Base-by-base conservation (phyloP, 257 asterid species). In the Echites panduratus region DNA sequence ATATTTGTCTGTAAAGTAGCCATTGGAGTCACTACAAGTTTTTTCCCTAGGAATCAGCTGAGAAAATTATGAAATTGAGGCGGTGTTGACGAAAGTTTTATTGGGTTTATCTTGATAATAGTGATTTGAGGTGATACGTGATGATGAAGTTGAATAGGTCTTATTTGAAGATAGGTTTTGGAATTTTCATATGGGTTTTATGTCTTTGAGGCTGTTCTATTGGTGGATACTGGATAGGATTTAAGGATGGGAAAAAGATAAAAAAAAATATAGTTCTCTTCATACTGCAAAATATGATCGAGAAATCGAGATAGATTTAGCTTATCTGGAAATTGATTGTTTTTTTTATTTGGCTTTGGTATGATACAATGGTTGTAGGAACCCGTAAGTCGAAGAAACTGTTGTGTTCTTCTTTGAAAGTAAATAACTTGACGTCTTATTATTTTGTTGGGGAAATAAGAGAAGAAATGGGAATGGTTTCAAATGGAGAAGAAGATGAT, bases 401-500 rank as follows among this genome's bases (percentile, higher is more conserved):
- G 62, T 26, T 70, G 74, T 35, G 70, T 76, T 79, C 78, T 79
- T 82, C 77, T 3, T 41, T 58, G 27, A 67, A 72, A 75, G 67
- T 57, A 56, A 70, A 72, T 77, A 70, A 70, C 48, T 70, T 38
- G 62, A 77, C 66, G 66, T 14, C 47, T 68, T 70, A 69, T 62
- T 70, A 41, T 80, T 71, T 81, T 20, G 70, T 47, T 54, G 80
- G 80, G 71, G 84, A 56, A 52, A 38, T 10, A 16, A 53, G 27
- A 40, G 64, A 73, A 44, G 88, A 70, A 78, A 69, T 72, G 75
- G 84, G 65, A 65, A 71, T 59, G 75, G 76, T 82, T 65, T 78
- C 78, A 38, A 78, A 64, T 73, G 84, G 79, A 75, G 84, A 73
- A 82, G 85, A 70, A 29, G 89, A 79, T 77, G 87, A 80, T 83